phyloP scores from a whole-genome alignment of 306 rosid species.

The Pyrus bretschneideri region DNA sequence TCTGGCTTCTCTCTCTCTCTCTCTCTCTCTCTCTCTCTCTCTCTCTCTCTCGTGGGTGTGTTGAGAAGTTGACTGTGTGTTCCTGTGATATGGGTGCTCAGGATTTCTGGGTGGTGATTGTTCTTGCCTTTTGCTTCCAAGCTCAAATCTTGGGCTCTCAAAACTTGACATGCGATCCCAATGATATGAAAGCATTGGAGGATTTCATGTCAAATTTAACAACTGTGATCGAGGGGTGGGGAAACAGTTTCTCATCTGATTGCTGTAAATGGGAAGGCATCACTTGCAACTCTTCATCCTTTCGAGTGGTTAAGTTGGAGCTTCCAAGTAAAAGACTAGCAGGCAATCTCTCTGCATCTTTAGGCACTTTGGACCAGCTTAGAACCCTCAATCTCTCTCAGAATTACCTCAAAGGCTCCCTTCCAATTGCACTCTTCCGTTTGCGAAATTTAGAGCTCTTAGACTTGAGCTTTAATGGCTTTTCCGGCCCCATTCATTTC shows the following conservation, averaged over 20 bases:
- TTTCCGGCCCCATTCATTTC: slow-evolving; percentile 12
- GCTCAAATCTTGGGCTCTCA: slow-evolving; percentile 7
- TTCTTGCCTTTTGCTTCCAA: slow-evolving; percentile 18
- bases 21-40: background rate
- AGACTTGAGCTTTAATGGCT: slow-evolving; percentile 30
- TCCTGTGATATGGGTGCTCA: slow-evolving; percentile 16
- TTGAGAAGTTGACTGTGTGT: background rate
- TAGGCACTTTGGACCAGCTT: slow-evolving; percentile 32
- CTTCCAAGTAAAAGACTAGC: slow-evolving; percentile 11
- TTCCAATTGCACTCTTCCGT: slow-evolving; percentile 24
- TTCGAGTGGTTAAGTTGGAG: slow-evolving; percentile 27
- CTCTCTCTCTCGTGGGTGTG: background rate
- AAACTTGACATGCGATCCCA: slow-evolving; percentile 16
- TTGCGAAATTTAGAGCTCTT: slow-evolving; percentile 19
- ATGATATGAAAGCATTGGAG: slow-evolving; percentile 16
- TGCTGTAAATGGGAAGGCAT: slow-evolving; percentile 39
- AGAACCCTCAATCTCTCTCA: slow-evolving; percentile 31
- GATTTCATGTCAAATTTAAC: slow-evolving; percentile 12
- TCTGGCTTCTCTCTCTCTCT: background rate
- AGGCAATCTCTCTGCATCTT: slow-evolving; percentile 25
- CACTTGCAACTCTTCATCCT: slow-evolving; percentile 20
- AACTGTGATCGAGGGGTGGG: slow-evolving; percentile 3
- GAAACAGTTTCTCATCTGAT: slow-evolving; percentile 5
- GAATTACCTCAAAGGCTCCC: slow-evolving; percentile 20
- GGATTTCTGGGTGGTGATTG: slow-evolving; percentile 19